Percentiles rank a stretch among this genome's conserved stretches.
Conservation (phyloP, 2,329 filamentous ascomycete species). For the Fusarium circinatum region DNA sequence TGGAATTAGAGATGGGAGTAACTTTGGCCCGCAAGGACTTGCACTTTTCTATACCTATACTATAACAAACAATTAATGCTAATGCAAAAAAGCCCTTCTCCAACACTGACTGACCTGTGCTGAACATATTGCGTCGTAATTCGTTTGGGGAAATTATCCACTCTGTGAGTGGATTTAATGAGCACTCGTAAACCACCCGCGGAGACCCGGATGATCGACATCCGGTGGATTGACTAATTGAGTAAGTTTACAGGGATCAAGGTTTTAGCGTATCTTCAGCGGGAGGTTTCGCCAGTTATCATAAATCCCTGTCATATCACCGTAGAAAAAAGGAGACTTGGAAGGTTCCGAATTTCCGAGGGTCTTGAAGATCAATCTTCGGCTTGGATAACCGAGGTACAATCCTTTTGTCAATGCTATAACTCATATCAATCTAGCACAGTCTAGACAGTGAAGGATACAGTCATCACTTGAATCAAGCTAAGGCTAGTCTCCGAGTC, state of each 20-base stretch:
- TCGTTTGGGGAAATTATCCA: neutral
- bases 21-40: neutral
- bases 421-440: neutral
- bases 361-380: neutral
- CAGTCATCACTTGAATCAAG: neutral
- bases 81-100: neutral
- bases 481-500: neutral
- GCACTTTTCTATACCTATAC: neutral
- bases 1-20: neutral
- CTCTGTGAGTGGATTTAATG: neutral
- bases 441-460: neutral
- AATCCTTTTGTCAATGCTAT: neutral
- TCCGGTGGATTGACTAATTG: neutral
- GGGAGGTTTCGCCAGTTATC: neutral
- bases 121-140: neutral
- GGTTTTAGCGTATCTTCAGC: neutral
- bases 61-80: slow-evolving; percentile 1
- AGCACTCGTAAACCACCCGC: neutral
- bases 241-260: neutral
- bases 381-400: neutral
- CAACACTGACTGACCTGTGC: neutral
- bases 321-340: neutral
- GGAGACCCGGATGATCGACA: slow-evolving; percentile 16
- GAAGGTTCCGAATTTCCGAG: neutral
- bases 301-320: neutral